Conservation (phyloP, 441 rosid genomes). For the Populus tomentosa region DNA sequence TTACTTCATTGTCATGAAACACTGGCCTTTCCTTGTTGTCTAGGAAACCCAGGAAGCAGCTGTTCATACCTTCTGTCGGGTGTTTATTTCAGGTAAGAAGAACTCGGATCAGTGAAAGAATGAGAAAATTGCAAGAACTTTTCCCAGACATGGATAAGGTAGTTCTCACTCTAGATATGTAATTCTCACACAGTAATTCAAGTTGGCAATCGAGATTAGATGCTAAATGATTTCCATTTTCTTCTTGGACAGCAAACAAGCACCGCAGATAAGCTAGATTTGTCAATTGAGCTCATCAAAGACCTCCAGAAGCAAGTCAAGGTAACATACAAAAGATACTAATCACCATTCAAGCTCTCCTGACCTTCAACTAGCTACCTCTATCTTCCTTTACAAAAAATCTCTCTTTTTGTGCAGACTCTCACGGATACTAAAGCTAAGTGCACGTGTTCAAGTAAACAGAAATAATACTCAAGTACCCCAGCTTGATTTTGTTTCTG, state of each 20-base stretch:
- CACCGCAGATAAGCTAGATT: constrained; percentile 70
- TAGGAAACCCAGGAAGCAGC: not conserved
- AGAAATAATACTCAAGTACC: constrained; percentile 14
- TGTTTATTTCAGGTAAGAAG: constrained; percentile 50
- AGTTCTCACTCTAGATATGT: constrained; percentile 9
- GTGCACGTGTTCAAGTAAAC: constrained; percentile 42
- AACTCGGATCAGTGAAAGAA: constrained; percentile 62
- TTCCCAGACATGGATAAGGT: constrained; percentile 75
- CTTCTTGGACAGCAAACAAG: constrained; percentile 51
- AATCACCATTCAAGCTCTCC: constrained; percentile 13
- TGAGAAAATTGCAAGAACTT: constrained; percentile 52
- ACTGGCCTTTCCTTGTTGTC: not conserved
- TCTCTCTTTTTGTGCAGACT: constrained; percentile 29
- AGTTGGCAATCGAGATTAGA: not conserved
- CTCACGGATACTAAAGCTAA: constrained; percentile 42
- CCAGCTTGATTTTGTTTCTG: constrained; percentile 21
- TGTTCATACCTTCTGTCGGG: not conserved
- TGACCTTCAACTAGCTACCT: constrained; percentile 11
- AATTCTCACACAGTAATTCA: not conserved
- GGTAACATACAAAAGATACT: constrained; percentile 30
- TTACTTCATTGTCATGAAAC: not conserved
- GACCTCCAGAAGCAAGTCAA: constrained; percentile 60
- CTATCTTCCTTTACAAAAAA: constrained; percentile 14
- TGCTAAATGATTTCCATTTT: not conserved
- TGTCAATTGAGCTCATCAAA: constrained; percentile 68